Evolutionary conservation across 176 grass and related monocot genomes (phyloP), one percentile per base, ranked within the genome.

Genomic region (Eleusine indica): DNA sequence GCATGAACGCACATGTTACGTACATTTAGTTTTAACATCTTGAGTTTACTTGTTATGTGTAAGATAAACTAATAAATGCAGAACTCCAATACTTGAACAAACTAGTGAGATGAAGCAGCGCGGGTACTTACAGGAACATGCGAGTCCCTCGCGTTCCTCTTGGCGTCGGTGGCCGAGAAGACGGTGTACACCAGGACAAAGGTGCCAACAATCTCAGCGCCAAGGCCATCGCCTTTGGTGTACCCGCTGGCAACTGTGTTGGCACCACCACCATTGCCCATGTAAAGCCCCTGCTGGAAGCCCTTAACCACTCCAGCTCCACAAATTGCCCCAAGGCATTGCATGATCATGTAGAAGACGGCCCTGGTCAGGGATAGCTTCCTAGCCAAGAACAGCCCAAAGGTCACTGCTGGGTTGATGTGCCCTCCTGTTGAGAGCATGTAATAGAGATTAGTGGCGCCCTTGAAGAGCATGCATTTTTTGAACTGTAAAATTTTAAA

Each of bases 181-280:
- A 97, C 95, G 30, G 95, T 97, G 92, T 97, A 97, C 28, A 97
- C 95, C 22, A 97, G 79, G 82, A 97, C 40, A 43, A 97, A 97
- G 85, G 95, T 94, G 69, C 95, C 95, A 14, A 97, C 49, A 3
- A 97, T 97, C 88, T 97, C 94, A 70, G 94, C 92, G 39, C 90
- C 92, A 32, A 97, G 88, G 64, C 94, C 92, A 9, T 56, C 74
- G 3, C 94, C 94, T 77, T 97, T 92, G 77, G 94, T 94, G 90
- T 94, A 97, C 8, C 94, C 94, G 1, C 4, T 47, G 38, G 84
- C 88, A 4, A 97, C 90, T 6, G 86, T 79, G 73, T 97, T 97
- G 15, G 94, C 90, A 14, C 92, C 92, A 80, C 92, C 94, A 47
- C 94, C 92, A 43, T 94, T 97, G 80, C 68, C 64, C 84, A 89